phyloP scores from a whole-genome alignment of 495 filamentous ascomycete genomes.

The Hyaloscypha bicolor region DNA sequence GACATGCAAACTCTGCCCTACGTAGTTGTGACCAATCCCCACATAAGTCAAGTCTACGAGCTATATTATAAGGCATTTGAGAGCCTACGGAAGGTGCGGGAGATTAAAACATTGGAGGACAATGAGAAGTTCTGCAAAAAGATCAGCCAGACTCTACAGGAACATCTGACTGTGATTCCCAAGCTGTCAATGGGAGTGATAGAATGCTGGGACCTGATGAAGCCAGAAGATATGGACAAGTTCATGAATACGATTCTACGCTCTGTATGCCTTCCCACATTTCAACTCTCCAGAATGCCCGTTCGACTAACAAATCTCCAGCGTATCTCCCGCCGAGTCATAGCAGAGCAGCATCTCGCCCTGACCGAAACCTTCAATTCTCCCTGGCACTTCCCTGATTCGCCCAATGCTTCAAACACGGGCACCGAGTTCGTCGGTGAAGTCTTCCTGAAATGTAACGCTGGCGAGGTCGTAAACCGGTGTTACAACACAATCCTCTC shows the following conservation, averaged over 20 bases:
- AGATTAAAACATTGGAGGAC: constrained; percentile 84
- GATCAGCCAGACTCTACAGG: constrained; percentile 75
- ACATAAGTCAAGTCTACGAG: constrained; percentile 94
- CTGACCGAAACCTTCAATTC: constrained; percentile 96
- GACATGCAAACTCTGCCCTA: constrained; percentile 98
- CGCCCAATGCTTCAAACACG: constrained; percentile 56
- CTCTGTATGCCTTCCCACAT: constrained; percentile 61
- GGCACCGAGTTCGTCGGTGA: constrained; percentile 85
- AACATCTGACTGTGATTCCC: constrained; percentile 92
- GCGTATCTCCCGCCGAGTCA: constrained; percentile 93
- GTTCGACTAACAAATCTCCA: constrained; percentile 35
- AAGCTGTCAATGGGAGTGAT: constrained; percentile 92
- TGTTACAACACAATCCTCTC: constrained; percentile 74
- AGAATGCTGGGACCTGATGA: constrained; percentile 80
- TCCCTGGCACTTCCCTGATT: constrained; percentile 86
- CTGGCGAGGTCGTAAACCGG: constrained; percentile 81
- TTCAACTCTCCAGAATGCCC: not conserved
- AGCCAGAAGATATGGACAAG: constrained; percentile 75
- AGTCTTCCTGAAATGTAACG: constrained; percentile 93
- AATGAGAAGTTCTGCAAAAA: constrained; percentile 88
- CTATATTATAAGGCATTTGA: constrained; percentile 97
- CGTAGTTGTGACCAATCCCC: constrained; percentile 91
- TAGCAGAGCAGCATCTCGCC: constrained; percentile 95
- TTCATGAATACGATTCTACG: constrained; percentile 95
- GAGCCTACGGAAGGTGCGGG: constrained; percentile 75